phyloP scores from a whole-genome alignment of 306 rosid species.

The Cercis canadensis region DNA sequence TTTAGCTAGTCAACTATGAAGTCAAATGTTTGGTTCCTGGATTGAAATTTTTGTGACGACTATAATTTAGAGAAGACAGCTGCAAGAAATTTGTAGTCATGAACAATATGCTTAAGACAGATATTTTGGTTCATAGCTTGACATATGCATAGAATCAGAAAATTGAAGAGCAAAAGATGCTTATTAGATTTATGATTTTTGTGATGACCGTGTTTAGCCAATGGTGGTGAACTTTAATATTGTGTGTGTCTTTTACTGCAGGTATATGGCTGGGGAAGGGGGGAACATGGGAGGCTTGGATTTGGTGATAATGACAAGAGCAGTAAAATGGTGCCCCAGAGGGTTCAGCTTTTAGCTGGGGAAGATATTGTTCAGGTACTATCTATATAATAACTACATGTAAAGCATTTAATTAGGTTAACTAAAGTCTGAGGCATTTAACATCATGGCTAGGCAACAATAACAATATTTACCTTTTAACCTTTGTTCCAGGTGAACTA shows the following conservation, averaged over 20 bases:
- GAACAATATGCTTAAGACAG: neutral
- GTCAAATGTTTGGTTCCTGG: neutral
- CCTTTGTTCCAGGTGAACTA: no score
- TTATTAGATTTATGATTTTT: neutral
- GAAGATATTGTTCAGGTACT: constrained; percentile 95
- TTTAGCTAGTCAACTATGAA: constrained; percentile 13
- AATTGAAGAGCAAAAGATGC: neutral
- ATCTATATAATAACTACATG: neutral
- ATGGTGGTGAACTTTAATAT: constrained; percentile 17
- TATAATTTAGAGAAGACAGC: constrained; percentile 1
- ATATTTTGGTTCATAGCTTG: neutral
- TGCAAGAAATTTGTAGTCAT: constrained; percentile 4
- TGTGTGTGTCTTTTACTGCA: constrained; percentile 44
- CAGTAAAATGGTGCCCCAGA: constrained; percentile 98
- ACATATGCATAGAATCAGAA: constrained; percentile 10
- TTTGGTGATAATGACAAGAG: constrained; percentile 97
- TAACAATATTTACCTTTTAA: no score
- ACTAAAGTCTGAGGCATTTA: constrained; percentile 3
- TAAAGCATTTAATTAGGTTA: neutral
- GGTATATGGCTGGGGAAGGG: constrained; percentile 99
- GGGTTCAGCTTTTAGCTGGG: constrained; percentile 85
- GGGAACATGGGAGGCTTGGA: constrained; percentile 99
- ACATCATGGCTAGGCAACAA: neutral
- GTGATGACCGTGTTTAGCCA: neutral
- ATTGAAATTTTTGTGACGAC: neutral